These are phyloP conservation scores for Trichophaea hybrida DNA, from an alignment of 2,329 filamentous ascomycete species.

Conservation along the genomic window DNA sequence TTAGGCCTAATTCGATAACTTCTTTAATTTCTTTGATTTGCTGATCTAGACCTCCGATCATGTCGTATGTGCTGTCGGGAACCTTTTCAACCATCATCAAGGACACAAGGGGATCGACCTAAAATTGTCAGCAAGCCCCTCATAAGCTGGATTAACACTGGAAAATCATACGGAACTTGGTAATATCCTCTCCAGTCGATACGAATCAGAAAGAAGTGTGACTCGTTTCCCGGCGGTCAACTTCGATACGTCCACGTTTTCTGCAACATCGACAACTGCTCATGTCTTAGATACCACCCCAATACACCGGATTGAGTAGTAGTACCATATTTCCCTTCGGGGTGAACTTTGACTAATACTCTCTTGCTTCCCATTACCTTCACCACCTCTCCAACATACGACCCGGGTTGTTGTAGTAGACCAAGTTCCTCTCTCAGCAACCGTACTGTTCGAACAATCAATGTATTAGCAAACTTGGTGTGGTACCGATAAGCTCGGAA, in stretches of 20 bases:
- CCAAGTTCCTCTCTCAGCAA: constrained; percentile 90
- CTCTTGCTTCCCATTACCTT: constrained; percentile 99
- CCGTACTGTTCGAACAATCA: constrained; percentile 43
- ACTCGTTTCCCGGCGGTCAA: constrained; percentile 96
- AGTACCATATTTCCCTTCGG: constrained; percentile 97
- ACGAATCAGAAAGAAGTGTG: constrained; percentile 87
- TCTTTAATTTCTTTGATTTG: constrained; percentile 99
- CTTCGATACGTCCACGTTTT: constrained; percentile 86
- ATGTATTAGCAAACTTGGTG: constrained; percentile 70
- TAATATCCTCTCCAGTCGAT: constrained; percentile 97
- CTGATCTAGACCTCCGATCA: constrained; percentile 97
- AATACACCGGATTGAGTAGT: constrained; percentile 9
- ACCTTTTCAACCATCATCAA: constrained; percentile 99
- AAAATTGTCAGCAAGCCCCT: not conserved
- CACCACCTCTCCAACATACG: constrained; percentile 98
- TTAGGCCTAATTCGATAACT: constrained; percentile 94
- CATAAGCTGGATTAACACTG: not conserved
- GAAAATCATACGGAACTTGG: constrained; percentile 56
- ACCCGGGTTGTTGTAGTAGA: constrained; percentile 88
- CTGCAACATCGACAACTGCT: constrained; percentile 84
- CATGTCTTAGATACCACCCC: constrained; percentile 24
- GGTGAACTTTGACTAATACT: constrained; percentile 96
- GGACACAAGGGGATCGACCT: constrained; percentile 82
- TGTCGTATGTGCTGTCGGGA: constrained; percentile 98
- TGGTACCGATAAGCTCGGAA: constrained; percentile 97